phyloP scores from a whole-genome alignment of 495 filamentous ascomycete genomes.

The Penicillium antarcticum region DNA sequence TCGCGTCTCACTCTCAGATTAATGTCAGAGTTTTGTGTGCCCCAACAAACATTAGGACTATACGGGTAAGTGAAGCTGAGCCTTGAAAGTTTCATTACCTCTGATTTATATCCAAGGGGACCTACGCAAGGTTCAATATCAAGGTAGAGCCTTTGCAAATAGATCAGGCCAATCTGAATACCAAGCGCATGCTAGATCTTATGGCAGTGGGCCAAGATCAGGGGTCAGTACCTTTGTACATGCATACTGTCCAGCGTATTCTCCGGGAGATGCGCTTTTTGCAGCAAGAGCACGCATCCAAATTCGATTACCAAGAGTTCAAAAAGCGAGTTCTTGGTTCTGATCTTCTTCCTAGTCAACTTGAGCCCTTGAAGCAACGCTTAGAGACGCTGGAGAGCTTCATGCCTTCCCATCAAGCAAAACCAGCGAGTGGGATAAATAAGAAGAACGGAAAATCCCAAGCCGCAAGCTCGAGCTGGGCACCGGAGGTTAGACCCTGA shows the following conservation, averaged over 20 bases:
- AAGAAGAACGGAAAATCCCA: not conserved
- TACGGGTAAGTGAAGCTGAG: too few relatives aligned
- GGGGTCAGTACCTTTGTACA: constrained; percentile 55
- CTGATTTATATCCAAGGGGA: not conserved
- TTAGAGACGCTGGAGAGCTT: constrained; percentile 44
- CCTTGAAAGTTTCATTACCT: not conserved
- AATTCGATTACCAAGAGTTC: constrained; percentile 56
- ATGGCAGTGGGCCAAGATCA: constrained; percentile 58
- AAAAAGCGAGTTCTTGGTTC: not conserved
- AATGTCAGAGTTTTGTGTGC: constrained; percentile 62
- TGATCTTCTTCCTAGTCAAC: constrained; percentile 19
- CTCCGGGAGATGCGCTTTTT: constrained; percentile 56
- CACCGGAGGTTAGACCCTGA: too few relatives aligned
- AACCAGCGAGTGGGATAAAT: not conserved
- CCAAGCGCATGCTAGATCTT: constrained; percentile 61
- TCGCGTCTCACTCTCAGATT: constrained; percentile 47
- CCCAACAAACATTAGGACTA: constrained; percentile 51
- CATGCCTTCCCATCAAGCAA: constrained; percentile 6
- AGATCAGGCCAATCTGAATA: constrained; percentile 56
- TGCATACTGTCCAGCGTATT: constrained; percentile 54
- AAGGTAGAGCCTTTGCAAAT: constrained; percentile 53
- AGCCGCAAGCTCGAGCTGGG: not conserved
- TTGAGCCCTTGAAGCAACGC: constrained; percentile 29
- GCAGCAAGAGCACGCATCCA: constrained; percentile 28
- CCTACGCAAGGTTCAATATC: constrained; percentile 36